These are phyloP conservation scores for Dalbergia cochinchinensis DNA, from an alignment of 306 rosid species.

Conservation along the genomic window DNA sequence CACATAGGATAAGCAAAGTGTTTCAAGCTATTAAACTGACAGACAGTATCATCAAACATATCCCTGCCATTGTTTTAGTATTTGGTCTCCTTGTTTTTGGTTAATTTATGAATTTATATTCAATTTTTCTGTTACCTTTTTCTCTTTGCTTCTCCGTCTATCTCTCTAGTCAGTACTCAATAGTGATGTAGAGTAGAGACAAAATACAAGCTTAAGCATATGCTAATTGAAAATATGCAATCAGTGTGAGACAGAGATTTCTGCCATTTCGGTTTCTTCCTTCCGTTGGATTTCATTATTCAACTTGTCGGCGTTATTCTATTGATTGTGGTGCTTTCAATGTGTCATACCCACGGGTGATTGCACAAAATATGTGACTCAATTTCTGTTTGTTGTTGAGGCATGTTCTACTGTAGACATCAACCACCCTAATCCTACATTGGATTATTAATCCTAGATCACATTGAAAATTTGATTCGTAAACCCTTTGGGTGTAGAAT, in stretches of 20 bases:
- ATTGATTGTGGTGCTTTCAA: constrained; percentile 49
- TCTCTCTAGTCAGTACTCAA: constrained; percentile 17
- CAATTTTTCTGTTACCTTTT: not conserved
- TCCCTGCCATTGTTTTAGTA: constrained; percentile 18
- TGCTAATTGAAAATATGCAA: constrained; percentile 25
- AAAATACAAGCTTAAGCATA: constrained; percentile 22
- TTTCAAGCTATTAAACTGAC: not conserved
- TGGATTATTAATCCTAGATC: constrained; percentile 28
- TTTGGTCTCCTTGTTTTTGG: not conserved
- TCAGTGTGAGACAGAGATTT: constrained; percentile 43
- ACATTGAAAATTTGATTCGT: not conserved
- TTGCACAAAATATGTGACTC: constrained; percentile 30
- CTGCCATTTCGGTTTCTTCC: constrained; percentile 32
- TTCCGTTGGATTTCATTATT: constrained; percentile 37
- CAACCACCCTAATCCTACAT: constrained; percentile 47
- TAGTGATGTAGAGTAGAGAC: constrained; percentile 3
- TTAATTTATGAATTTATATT: constrained; percentile 2
- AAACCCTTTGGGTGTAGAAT: not conserved
- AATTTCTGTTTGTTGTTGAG: constrained; percentile 46
- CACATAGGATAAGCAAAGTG: not conserved
- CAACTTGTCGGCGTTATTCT: constrained; percentile 26
- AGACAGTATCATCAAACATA: constrained; percentile 2
- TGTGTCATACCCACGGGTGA: constrained; percentile 46
- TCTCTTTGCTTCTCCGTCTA: not conserved
- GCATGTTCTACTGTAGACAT: constrained; percentile 16